phyloP scores from a whole-genome alignment of 345 rosid species.

The Pistacia atlantica region DNA sequence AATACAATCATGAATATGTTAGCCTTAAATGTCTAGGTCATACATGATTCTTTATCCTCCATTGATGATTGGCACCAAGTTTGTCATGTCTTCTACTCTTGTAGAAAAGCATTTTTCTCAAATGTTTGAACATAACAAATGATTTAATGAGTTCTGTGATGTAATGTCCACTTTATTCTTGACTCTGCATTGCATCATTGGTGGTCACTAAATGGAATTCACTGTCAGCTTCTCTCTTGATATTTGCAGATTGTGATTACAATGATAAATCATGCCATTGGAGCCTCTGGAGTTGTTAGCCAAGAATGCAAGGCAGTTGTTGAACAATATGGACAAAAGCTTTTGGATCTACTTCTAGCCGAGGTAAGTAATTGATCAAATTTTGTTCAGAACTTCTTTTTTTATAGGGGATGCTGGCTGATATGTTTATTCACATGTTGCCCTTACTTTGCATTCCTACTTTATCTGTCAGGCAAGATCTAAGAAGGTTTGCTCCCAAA shows the following conservation, averaged over 20 bases:
- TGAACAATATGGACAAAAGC: slow-evolving; percentile 77
- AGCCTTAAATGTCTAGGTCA: neutral
- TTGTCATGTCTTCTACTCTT: neutral
- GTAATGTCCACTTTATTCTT: neutral
- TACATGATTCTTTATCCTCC: neutral
- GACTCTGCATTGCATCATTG: neutral
- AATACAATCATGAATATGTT: neutral
- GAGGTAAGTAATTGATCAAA: slow-evolving; percentile 39
- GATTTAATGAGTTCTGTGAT: neutral
- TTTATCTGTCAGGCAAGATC: slow-evolving; percentile 54
- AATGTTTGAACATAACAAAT: neutral
- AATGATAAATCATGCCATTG: slow-evolving; percentile 88
- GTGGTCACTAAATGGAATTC: neutral
- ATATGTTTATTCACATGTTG: neutral
- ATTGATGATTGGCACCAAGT: neutral
- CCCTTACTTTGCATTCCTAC: slow-evolving; percentile 8
- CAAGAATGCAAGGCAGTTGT: slow-evolving; percentile 86
- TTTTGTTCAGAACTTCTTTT: neutral
- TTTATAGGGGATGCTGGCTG: neutral
- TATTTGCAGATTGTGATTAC: slow-evolving; percentile 61
- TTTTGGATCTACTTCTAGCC: slow-evolving; percentile 62
- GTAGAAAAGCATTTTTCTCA: neutral
- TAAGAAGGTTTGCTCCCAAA: slow-evolving; percentile 76
- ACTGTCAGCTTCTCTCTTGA: neutral
- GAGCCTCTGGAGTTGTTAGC: slow-evolving; percentile 82